Percentiles rank a stretch among this genome's conserved stretches.
phyloP scores from a whole-genome alignment of 805 yeast genomes.

The Wickerhamiella parazyma region DNA sequence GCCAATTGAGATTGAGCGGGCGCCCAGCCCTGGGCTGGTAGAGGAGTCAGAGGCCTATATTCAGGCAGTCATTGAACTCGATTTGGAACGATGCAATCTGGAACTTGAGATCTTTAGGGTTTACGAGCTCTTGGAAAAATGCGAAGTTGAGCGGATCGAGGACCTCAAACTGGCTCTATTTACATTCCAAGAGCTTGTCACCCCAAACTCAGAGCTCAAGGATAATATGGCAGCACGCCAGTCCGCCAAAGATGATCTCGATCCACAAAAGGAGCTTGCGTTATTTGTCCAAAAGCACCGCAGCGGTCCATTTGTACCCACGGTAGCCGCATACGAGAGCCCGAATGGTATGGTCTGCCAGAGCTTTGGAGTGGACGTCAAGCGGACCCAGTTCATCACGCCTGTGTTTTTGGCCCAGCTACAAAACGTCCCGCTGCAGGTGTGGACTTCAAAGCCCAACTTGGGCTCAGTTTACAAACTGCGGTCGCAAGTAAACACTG shows the following conservation, averaged over 20 bases:
- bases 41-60: conserved; percentile 39
- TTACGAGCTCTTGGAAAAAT: conserved; percentile 53
- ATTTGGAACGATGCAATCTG: conserved; percentile 48
- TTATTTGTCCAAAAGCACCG: conserved; percentile 45
- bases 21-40: conserved; percentile 9
- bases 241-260: neutral
- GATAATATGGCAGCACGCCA: conserved; percentile 19
- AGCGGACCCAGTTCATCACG: conserved; percentile 48
- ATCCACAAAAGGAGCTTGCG: conserved; percentile 47
- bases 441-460: conserved; percentile 48
- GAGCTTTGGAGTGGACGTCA: conserved; percentile 67
- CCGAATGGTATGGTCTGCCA: conserved; percentile 55
- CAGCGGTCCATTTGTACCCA: conserved; percentile 63
- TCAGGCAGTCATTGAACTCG: conserved; percentile 42
- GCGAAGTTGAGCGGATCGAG: conserved; percentile 55
- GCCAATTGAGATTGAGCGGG: conserved; percentile 1
- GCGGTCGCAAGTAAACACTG: conserved; percentile 31
- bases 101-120: conserved; percentile 57
- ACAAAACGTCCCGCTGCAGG: neutral
- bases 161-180: conserved; percentile 53
- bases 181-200: conserved; percentile 39
- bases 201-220: conserved; percentile 36
- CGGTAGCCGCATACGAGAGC: conserved; percentile 55
- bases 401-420: conserved; percentile 46
- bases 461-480: conserved; percentile 44